Evolutionary conservation across 139 green algal species (phyloP).

Genomic region (Spirogloea muscicola): DNA sequence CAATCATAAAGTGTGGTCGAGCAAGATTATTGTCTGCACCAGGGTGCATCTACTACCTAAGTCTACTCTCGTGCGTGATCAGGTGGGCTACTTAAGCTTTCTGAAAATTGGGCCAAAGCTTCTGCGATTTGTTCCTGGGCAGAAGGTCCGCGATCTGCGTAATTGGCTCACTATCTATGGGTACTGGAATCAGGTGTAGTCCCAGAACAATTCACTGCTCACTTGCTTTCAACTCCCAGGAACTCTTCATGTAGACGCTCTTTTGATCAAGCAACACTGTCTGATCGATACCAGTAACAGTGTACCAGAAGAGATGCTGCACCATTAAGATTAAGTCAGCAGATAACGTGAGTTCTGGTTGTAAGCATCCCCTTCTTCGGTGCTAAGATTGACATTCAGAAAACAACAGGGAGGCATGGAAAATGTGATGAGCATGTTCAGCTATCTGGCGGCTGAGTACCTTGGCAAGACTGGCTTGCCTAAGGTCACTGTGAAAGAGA

Average conservation of each 20-base stretch:
- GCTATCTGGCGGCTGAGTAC: conserved; percentile 76
- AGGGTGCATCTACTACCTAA: neutral
- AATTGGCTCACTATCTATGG: conserved; percentile 89
- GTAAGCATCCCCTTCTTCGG: too few relatives aligned
- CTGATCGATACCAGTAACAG: too few relatives aligned
- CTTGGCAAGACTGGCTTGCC: conserved; percentile 46
- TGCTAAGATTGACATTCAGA: too few relatives aligned
- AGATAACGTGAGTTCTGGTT: too few relatives aligned
- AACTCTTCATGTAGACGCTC: too few relatives aligned
- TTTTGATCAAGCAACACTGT: too few relatives aligned
- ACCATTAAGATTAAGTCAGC: too few relatives aligned
- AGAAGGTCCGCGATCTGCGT: conserved; percentile 82
- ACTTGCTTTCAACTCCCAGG: too few relatives aligned
- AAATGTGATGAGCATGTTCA: conserved; percentile 84
- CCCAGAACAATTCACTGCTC: too few relatives aligned
- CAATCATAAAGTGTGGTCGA: too few relatives aligned
- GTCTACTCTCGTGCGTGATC: neutral
- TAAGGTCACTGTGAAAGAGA: conserved; percentile 58
- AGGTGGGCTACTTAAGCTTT: conserved; percentile 59
- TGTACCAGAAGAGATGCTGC: too few relatives aligned
- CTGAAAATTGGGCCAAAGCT: conserved; percentile 95
- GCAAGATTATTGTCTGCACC: too few relatives aligned
- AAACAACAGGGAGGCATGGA: conserved; percentile 72
- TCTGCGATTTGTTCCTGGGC: conserved; percentile 86
- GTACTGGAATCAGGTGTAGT: conserved; percentile 48